Evolutionary conservation across 768 basidiomycete genomes (phyloP), one percentile per base, ranked within the genome.

Genomic region (Scleroderma bovista): DNA sequence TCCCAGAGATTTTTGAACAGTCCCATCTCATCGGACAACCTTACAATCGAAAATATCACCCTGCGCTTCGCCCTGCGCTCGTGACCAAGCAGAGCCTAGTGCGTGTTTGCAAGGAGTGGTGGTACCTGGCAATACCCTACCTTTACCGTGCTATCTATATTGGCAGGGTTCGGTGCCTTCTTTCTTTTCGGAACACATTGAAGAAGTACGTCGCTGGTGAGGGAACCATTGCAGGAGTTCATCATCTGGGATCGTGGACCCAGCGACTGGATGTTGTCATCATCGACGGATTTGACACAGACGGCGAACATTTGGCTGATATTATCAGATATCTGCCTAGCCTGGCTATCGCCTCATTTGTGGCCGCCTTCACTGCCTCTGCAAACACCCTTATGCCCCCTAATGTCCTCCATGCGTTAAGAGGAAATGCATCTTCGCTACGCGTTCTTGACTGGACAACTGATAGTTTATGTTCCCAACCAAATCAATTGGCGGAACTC

Each of bases 71-170:
- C 24, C 38, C 43, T 5, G 51, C 61, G 6, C 55, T 67, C 23
- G 3, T 65, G 40, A 67, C 63, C 19, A 61, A 62, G 29, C 55
- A 56, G 8, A 47, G 52, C 33, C 52, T 66, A 22, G 65, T 67
- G 2, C 57, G 59, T 7, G 65, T 66, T 33, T 67, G 61, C 52
- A 65, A 43, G 42, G 56, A 51, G 45, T 66, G 64, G 64, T 62
- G 57, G 55, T 50, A 60, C 38, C 45, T 67, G 26, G 60, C 65
- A 17, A 36, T 47, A 12, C 56, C 55, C 3, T 50, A 37, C 36
- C 63, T 66, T 33, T 63, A 67, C 36, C 44, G 42, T 32, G 59
- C 65, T 12, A 47, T 66, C 1, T 60, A 56, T 29, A 50, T 66
- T 2, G 52, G 60, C 2, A 56, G 55, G 24, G 46, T 31, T 13